phyloP scores from a whole-genome alignment of 257 asterid species.

The Ligustrum vulgare region DNA sequence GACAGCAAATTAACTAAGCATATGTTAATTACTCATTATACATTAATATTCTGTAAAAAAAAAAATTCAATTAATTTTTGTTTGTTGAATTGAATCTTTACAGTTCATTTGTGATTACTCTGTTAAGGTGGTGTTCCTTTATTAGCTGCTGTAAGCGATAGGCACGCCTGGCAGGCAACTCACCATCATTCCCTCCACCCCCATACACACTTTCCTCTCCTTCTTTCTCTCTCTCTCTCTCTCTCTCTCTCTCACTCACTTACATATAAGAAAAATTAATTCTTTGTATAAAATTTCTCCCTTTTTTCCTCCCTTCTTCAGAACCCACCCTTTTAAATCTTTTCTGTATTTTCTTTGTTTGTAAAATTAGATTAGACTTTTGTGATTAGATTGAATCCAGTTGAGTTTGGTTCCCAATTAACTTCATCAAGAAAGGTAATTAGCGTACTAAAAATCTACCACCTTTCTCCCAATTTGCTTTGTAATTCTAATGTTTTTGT shows the following conservation, averaged over 20 bases:
- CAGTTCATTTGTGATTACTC: conserved; percentile 45
- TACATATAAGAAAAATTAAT: conserved; percentile 13
- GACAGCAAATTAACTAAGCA: background rate
- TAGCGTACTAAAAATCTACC: conserved; percentile 14
- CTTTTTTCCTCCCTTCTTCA: conserved; percentile 23
- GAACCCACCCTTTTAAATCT: conserved; percentile 18
- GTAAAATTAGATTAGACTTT: conserved; percentile 26
- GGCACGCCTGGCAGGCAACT: conserved; percentile 82
- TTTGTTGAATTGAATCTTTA: conserved; percentile 30
- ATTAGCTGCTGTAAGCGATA: conserved; percentile 63
- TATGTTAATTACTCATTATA: background rate
- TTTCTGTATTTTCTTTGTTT: background rate
- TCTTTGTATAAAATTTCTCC: conserved; percentile 2
- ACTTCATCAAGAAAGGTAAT: conserved; percentile 13
- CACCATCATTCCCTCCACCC: conserved; percentile 62
- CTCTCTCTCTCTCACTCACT: conserved; percentile 24
- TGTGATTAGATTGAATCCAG: conserved; percentile 48
- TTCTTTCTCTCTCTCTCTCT: conserved; percentile 7
- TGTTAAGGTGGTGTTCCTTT: conserved; percentile 28
- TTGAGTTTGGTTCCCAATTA: conserved; percentile 26
- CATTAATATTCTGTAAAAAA: background rate
- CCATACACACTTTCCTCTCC: background rate
- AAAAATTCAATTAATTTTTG: background rate
- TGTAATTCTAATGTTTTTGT: background rate
- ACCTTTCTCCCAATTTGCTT: conserved; percentile 19